Percentiles rank a stretch among this genome's conserved stretches.
These are phyloP conservation scores for Candida vaughaniae DNA, from an alignment of 805 yeast species.

Conservation along the genomic window DNA sequence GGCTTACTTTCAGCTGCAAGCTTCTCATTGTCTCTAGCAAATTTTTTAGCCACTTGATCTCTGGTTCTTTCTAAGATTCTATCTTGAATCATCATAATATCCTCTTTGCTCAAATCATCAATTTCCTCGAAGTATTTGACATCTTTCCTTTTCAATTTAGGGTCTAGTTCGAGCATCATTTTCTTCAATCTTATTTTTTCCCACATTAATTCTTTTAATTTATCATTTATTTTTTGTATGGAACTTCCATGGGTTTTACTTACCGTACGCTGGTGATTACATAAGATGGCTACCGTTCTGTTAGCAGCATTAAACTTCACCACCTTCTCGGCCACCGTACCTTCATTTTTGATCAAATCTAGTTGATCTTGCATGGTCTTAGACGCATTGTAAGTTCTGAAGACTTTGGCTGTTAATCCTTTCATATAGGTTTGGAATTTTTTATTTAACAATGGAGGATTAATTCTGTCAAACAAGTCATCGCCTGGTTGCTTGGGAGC, in stretches of 20 bases:
- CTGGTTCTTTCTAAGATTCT: slow-evolving; percentile 62
- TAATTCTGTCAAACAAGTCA: slow-evolving; percentile 86
- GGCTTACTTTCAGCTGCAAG: slow-evolving; percentile 56
- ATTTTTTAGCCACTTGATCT: slow-evolving; percentile 63
- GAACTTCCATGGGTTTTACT: slow-evolving; percentile 80
- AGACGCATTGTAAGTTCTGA: slow-evolving; percentile 96
- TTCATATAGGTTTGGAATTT: slow-evolving; percentile 88
- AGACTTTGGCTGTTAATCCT: slow-evolving; percentile 93
- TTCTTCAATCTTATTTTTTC: slow-evolving; percentile 71
- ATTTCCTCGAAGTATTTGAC: slow-evolving; percentile 65
- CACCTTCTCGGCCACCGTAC: slow-evolving; percentile 84
- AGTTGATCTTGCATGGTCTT: slow-evolving; percentile 95
- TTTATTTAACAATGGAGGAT: slow-evolving; percentile 78
- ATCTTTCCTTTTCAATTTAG: slow-evolving; percentile 48
- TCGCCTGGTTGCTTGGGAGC: slow-evolving; percentile 90
- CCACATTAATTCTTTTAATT: slow-evolving; percentile 80
- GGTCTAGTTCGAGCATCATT: slow-evolving; percentile 68
- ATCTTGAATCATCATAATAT: slow-evolving; percentile 56
- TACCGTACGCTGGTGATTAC: slow-evolving; percentile 96
- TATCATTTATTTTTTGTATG: slow-evolving; percentile 75
- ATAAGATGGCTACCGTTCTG: slow-evolving; percentile 89
- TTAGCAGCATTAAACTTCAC: slow-evolving; percentile 91
- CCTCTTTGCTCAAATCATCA: slow-evolving; percentile 64
- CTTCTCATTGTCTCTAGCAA: slow-evolving; percentile 76
- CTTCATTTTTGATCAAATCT: slow-evolving; percentile 80